These are phyloP conservation scores for Didymella pinodella DNA, from an alignment of 2,329 filamentous ascomycete genomes.

Conservation along the genomic window DNA sequence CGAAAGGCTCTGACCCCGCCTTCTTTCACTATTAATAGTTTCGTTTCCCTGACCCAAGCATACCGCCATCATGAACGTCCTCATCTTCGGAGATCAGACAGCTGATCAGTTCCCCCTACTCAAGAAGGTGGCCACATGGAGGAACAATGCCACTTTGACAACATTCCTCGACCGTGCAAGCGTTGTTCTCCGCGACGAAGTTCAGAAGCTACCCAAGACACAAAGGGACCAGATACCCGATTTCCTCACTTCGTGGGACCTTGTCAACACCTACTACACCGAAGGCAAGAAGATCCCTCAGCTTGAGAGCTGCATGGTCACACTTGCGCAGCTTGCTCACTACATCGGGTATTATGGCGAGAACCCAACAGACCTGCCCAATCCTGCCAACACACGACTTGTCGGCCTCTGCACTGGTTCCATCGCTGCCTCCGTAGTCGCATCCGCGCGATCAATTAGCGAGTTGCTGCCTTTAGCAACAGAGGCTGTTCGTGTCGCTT, in stretches of 20 bases:
- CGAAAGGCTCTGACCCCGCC: slow-evolving; percentile 15
- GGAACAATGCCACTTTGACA: slow-evolving; percentile 65
- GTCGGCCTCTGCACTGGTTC: slow-evolving; percentile 74
- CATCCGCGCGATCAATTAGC: slow-evolving; percentile 68
- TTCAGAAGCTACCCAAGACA: slow-evolving; percentile 63
- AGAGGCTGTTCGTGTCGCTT: slow-evolving; percentile 71
- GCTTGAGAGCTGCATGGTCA: slow-evolving; percentile 70
- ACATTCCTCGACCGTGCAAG: slow-evolving; percentile 68
- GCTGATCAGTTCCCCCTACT: slow-evolving; percentile 71
- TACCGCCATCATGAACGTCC: slow-evolving; percentile 54
- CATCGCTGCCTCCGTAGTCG: slow-evolving; percentile 73
- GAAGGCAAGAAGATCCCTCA: slow-evolving; percentile 66
- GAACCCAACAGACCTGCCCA: slow-evolving; percentile 62
- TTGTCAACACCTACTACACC: slow-evolving; percentile 70
- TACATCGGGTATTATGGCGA: slow-evolving; percentile 70
- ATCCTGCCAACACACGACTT: slow-evolving; percentile 60
- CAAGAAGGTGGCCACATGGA: slow-evolving; percentile 57
- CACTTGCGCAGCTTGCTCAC: slow-evolving; percentile 70
- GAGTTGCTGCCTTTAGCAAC: slow-evolving; percentile 69
- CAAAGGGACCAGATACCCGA: slow-evolving; percentile 67
- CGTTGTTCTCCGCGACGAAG: slow-evolving; percentile 67
- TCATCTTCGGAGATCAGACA: slow-evolving; percentile 77
- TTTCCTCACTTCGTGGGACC: slow-evolving; percentile 69
- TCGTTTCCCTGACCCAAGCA: slow-evolving; percentile 31
- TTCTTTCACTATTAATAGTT: slow-evolving; percentile 25